Base-by-base conservation (phyloP, 192 early-diverging fungal genomes). In the Entomortierella beljakovae region DNA sequence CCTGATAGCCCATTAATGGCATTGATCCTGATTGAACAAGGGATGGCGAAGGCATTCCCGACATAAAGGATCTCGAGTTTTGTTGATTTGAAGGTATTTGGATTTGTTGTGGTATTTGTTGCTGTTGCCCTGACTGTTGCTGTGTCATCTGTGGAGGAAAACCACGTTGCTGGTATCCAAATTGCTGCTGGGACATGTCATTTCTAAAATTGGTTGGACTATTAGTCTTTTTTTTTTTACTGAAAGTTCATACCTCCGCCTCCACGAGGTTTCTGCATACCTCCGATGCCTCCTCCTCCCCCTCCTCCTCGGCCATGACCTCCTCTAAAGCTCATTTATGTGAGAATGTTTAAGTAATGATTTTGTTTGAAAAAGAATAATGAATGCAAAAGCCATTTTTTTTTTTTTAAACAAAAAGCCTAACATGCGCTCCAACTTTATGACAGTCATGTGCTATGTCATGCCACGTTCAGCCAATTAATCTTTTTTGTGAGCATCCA, bases 1-100 rank as follows among this genome's bases (percentile, higher is more conserved):
- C 61, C 18, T 51, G 67, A 23, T 69, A 68, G 13, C 75, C 75
- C 32, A 62, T 57, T 43, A 57, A 22, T 15, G 52, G 58, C 64
- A 68, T 68, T 3, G 73, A 68, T n/a, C 62, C 48, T 28, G 59
- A 25, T n/a, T 70, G 75, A 0, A 61, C 28, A 16, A 79, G 57
- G 16, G 75, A 79, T 0, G 75, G 75, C 18, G 75, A 79, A 20
- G 75, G 75, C 75, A 79, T 79, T n/a, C 75, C 75, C 15, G 55
- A 43, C 61, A 70, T 69, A 49, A 70, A 79, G 0, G 55, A 43
- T 22, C 68, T 61, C 4, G 63, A 58, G 31, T 32, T 40, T 18
- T 68, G 66, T 35, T 58, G 67, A 13, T 15, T 20, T 11, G 32
- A 25, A 13, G 75, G 66, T 23, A 79, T 64, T 23, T 79, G 75